Percentiles rank a stretch among this genome's conserved stretches.
These are phyloP conservation scores for Cordyceps militaris DNA, from an alignment of 2,329 filamentous ascomycete genomes.

Conservation along the genomic window DNA sequence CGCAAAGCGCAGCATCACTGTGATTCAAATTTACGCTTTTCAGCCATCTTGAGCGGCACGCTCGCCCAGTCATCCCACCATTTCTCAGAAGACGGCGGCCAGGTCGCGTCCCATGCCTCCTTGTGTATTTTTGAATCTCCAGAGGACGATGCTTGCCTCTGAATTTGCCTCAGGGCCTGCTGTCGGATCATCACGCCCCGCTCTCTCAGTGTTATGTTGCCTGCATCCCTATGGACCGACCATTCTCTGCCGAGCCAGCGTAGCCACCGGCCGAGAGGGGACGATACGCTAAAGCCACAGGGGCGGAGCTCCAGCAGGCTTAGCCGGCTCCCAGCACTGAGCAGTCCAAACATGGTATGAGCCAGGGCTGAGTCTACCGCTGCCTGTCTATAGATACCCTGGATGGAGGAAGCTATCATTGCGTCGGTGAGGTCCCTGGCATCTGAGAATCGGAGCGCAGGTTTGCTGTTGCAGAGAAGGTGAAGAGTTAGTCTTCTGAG, in stretches of 20 bases:
- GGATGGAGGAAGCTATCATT: background rate
- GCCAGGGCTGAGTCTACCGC: constrained; percentile 6
- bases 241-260: constrained; percentile 3
- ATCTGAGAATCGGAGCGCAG: background rate
- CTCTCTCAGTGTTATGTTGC: constrained; percentile 1
- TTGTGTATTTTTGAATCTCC: background rate
- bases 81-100: constrained; percentile 2
- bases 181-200: background rate
- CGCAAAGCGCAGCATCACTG: constrained; percentile 3
- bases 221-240: background rate
- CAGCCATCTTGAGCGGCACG: constrained; percentile 5
- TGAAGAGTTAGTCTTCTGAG: background rate
- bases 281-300: background rate
- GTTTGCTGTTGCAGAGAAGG: background rate
- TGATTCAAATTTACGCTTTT: constrained; percentile 7
- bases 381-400: constrained; percentile 3
- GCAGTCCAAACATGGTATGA: constrained; percentile 5
- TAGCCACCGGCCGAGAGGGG: background rate
- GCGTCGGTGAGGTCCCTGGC: background rate
- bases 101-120: background rate
- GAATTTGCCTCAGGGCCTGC: background rate
- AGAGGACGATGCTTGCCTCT: background rate
- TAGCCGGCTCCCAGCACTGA: constrained; percentile 6
- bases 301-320: constrained; percentile 1
- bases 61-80: constrained; percentile 3